Evolutionary conservation across 1,284 basidiomycete genomes (phyloP).

Genomic region (Trichosporon ovoides): DNA sequence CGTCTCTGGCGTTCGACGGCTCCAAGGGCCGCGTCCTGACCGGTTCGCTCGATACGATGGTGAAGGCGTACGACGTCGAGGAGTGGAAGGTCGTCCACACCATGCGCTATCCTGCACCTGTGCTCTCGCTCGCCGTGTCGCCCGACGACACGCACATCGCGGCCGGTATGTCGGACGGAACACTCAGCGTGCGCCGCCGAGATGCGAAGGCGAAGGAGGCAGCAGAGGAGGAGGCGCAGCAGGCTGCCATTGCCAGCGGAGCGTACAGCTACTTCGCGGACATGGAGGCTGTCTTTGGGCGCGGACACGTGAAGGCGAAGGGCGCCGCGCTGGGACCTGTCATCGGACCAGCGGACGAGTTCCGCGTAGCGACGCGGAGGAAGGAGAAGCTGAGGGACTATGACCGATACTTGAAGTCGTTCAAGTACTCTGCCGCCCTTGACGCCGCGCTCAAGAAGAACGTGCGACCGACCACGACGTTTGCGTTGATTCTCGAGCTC

Average conservation of each 20-base stretch:
- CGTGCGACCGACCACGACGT: constrained; percentile 73
- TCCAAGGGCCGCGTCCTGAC: constrained; percentile 67
- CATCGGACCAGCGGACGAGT: constrained; percentile 59
- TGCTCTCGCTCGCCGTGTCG: constrained; percentile 87
- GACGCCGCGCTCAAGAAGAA: constrained; percentile 76
- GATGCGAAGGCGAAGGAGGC: constrained; percentile 67
- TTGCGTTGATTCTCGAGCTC: constrained; percentile 88
- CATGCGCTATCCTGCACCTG: constrained; percentile 93
- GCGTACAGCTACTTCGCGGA: constrained; percentile 65
- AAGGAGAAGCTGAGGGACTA: constrained; percentile 75
- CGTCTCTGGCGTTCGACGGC: constrained; percentile 74
- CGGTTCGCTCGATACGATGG: constrained; percentile 90
- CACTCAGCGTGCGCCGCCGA: constrained; percentile 77
- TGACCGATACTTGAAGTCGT: constrained; percentile 81
- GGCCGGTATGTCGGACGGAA: constrained; percentile 94
- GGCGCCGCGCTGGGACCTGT: constrained; percentile 52
- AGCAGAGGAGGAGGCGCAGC: constrained; percentile 50
- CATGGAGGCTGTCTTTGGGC: constrained; percentile 59
- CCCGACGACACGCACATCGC: constrained; percentile 96
- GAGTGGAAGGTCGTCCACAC: constrained; percentile 95
- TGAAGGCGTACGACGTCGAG: constrained; percentile 96
- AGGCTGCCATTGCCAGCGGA: constrained; percentile 56
- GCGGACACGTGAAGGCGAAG: constrained; percentile 57
- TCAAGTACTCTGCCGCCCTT: constrained; percentile 91
- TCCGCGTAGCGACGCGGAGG: constrained; percentile 68